Evolutionary conservation across 2,329 filamentous ascomycete genomes (phyloP), one percentile per base, ranked within the genome.

Genomic region (Claviceps digitariae): DNA sequence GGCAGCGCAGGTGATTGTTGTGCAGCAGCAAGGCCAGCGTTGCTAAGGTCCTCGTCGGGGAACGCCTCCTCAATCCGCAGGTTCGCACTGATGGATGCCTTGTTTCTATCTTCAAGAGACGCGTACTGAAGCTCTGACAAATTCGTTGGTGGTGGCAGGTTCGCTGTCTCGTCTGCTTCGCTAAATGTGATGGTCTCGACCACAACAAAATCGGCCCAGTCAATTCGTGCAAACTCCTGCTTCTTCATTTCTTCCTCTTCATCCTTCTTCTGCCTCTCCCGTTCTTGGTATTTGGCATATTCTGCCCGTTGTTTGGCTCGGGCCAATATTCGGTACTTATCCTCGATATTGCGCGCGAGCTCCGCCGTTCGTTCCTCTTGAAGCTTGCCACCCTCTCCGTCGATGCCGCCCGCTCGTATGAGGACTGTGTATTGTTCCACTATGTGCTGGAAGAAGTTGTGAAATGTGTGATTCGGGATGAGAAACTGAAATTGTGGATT

Each of bases 401-500:
- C 81, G 8, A 83, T 75, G 0, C 83, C 84, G 53, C 82, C 78
- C 8, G 81, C 78, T 53, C 82, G 80, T 53, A 95, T 66, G 31
- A 96, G 72, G 51, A 84, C 77, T n/a, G 86, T 86, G 68, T 97
- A 97, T 66, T 98, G 93, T 60, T 97, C 91, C 56, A 96, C 83
- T 55, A 95, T 77, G 58, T 90, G 82, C 61, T 89, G 87, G 69
- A 96, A 97, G 73, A 93, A 97, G 67, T 91, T 90, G 73, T 97
- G 90, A 57, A 96, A 84, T 63, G 88, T 95, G 73, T 98, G 93
- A 63, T 95, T 94, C 17, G 90, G 89, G 52, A 91, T 84, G 52
- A 98, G 76, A 65, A 98, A 98, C 69, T 96, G 90, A 67, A 97
- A 98, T 66, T 98, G 91, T 60, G 84, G 90, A 69, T 96, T 97